Evolutionary conservation across 2,329 filamentous ascomycete species (phyloP).

Genomic region (Neobulgaria alba): DNA sequence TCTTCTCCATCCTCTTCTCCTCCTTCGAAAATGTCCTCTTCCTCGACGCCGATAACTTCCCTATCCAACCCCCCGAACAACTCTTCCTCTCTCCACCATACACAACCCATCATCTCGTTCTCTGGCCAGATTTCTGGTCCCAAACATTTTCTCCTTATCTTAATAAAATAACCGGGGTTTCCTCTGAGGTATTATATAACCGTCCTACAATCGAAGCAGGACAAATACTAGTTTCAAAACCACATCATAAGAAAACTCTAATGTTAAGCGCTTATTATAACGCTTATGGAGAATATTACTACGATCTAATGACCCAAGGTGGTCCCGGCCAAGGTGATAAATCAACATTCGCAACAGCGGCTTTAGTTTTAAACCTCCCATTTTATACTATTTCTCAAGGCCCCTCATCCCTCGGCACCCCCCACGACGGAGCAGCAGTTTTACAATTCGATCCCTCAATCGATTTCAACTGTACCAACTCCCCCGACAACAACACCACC

Average conservation of each 20-base stretch:
- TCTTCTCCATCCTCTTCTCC: constrained; percentile 40
- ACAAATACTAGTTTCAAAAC: constrained; percentile 37
- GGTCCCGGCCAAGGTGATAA: constrained; percentile 42
- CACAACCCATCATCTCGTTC: constrained; percentile 32
- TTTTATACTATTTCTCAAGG: constrained; percentile 29
- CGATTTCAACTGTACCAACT: constrained; percentile 2
- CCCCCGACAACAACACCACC: neutral
- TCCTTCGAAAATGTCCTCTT: constrained; percentile 41
- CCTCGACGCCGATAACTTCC: constrained; percentile 39
- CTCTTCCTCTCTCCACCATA: constrained; percentile 36
- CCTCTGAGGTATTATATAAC: constrained; percentile 4
- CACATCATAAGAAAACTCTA: constrained; percentile 33
- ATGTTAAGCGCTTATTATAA: constrained; percentile 43
- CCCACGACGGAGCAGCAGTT: constrained; percentile 6
- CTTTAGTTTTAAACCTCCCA: constrained; percentile 31
- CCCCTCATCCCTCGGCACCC: constrained; percentile 7
- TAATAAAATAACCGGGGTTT: constrained; percentile 29
- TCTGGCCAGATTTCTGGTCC: constrained; percentile 41
- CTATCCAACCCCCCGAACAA: constrained; percentile 33
- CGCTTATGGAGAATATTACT: constrained; percentile 30
- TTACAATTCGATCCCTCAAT: constrained; percentile 11
- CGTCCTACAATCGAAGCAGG: constrained; percentile 34
- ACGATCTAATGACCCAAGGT: constrained; percentile 29
- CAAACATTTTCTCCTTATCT: constrained; percentile 32
- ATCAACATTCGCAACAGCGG: constrained; percentile 40